Evolutionary conservation across 108 stramenopile species (phyloP).

Genomic region (Conticribra weissflogii): DNA sequence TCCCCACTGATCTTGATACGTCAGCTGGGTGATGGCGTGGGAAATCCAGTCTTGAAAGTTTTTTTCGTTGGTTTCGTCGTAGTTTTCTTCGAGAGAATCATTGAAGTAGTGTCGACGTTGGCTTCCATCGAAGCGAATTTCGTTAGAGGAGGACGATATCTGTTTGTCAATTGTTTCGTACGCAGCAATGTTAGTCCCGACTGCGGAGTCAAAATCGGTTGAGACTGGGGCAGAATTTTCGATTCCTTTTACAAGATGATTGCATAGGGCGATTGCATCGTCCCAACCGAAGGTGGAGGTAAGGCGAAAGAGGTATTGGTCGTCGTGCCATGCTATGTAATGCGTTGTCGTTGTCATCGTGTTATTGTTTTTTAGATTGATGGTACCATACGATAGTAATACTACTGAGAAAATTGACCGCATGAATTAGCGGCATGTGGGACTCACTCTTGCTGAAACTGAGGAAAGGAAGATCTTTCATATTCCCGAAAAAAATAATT

Average conservation of each 20-base stretch:
- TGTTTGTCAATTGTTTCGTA: too few species aligned
- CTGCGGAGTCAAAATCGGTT: too few species aligned
- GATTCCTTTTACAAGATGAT: conserved; percentile 3
- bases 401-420: neutral
- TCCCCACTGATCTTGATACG: conserved; percentile 41
- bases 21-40: conserved; percentile 10
- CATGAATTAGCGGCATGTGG: too few species aligned
- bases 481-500: too few species aligned
- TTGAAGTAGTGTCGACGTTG: too few species aligned
- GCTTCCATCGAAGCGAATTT: neutral
- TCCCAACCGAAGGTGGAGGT: conserved; percentile 47
- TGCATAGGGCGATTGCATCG: conserved; percentile 27
- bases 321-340: conserved; percentile 18
- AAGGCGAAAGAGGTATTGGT: conserved; percentile 42
- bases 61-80: neutral
- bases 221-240: conserved; percentile 3
- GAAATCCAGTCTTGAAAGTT: conserved; percentile 7
- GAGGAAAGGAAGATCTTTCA: too few species aligned
- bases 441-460: too few species aligned
- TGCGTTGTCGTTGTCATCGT: neutral
- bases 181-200: too few species aligned
- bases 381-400: too few species aligned
- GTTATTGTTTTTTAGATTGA: neutral
- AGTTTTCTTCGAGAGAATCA: too few species aligned
- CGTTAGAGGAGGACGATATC: neutral